phyloP scores from a whole-genome alignment of 2,329 filamentous ascomycete species.

The Didymella keratinophila region DNA sequence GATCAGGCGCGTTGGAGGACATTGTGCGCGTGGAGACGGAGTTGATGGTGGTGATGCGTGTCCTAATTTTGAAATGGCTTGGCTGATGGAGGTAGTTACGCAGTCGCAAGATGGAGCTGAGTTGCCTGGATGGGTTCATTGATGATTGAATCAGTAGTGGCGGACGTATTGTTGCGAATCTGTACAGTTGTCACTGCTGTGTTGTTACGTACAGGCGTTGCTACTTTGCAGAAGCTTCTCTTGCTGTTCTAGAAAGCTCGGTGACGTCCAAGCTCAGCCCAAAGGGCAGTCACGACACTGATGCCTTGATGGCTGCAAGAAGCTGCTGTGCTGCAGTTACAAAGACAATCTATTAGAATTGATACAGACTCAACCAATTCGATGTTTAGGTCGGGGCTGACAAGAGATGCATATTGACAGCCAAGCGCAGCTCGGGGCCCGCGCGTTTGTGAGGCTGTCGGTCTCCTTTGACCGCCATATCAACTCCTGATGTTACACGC shows the following conservation, averaged over 20 bases:
- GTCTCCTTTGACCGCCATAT: constrained; percentile 3
- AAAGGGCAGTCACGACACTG: not conserved
- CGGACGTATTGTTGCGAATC: not conserved
- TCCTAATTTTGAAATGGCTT: not conserved
- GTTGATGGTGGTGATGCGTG: not conserved
- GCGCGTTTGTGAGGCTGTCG: constrained; percentile 5
- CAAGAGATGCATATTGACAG: not conserved
- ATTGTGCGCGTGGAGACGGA: constrained; percentile 8
- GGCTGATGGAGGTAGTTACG: not conserved
- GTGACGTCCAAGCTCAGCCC: constrained; percentile 10
- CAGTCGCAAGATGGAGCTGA: not conserved
- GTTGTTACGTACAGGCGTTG: constrained; percentile 1
- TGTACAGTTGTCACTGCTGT: not conserved
- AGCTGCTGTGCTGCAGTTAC: too few relatives aligned
- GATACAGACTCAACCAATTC: too few relatives aligned
- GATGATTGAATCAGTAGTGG: not conserved
- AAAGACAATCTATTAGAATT: too few relatives aligned
- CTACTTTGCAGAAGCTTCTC: constrained; percentile 8
- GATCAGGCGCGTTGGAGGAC: constrained; percentile 3
- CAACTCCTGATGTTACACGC: constrained; percentile 2
- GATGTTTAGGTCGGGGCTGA: not conserved
- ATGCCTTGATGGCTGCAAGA: not conserved
- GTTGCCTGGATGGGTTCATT: constrained; percentile 10
- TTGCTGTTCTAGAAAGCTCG: constrained; percentile 21
- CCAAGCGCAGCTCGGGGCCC: not conserved